Evolutionary conservation across 1,284 basidiomycete species (phyloP), one percentile per base, ranked within the genome.

Genomic region (Ceratobasidium theobromae): DNA sequence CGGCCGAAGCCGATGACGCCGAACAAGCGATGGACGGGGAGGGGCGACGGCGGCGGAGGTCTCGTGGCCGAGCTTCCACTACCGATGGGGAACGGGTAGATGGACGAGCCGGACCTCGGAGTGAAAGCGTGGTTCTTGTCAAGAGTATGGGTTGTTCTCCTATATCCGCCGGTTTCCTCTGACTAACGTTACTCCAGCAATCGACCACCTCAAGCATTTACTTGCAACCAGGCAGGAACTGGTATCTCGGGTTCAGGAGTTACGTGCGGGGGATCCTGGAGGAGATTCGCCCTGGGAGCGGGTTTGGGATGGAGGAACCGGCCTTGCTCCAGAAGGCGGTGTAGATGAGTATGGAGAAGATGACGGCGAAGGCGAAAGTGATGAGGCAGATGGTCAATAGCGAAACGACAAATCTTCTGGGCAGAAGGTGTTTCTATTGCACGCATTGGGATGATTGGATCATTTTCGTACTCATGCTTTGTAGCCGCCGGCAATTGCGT

Each of bases 121-220:
- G 91, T 73, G 91, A 94, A 77, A 91, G 91, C 68, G 84, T 93
- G 54, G 91, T 94, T 3, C 76, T 94, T 49, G 82, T 83, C 52
- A 92, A 93, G 76, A 91, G 91, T 93, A 73, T 73, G 89, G 80
- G 12, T 8, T 33, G 40, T n/a, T 40, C 48, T n/a, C 18, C 49
- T 51, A 43, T 32, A 25, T 25, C 45, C 45, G 45, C 45, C 30
- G 12, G n/a, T 28, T 51, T 46, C 54, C 35, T 46, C 25, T 48
- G 52, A 55, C 46, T 66, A 65, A 69, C 51, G 27, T 27, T 45
- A 27, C 30, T 64, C 2, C 32, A 93, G 91, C 91, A n/a, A 92
- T 94, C 74, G 92, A 94, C 67, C 86, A 93, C 72, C 80, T 94
- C 68, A 82, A 84, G 35, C 80, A 81, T 0, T 79, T 93, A 21